Evolutionary conservation across 2,329 filamentous ascomycete species (phyloP).

Genomic region (Beauveria bassiana): DNA sequence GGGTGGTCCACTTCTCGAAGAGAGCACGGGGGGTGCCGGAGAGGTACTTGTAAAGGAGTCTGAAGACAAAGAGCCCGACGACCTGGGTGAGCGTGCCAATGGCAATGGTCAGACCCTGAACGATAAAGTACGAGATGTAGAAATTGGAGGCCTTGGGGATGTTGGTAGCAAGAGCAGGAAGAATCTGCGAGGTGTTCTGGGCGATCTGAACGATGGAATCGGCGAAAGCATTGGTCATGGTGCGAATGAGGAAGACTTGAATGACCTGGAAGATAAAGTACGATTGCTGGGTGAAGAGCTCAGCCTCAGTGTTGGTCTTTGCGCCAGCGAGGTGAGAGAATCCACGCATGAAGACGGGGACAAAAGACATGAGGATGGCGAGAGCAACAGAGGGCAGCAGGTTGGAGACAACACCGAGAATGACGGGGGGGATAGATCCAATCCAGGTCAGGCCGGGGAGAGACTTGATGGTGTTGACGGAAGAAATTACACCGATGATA

Average conservation of each 20-base stretch:
- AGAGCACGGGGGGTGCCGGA: constrained; percentile 72
- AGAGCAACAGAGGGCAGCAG: constrained; percentile 74
- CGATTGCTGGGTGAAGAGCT: constrained; percentile 82
- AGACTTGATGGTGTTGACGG: constrained; percentile 62
- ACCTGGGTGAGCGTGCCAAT: constrained; percentile 64
- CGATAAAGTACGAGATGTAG: constrained; percentile 82
- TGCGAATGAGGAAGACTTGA: constrained; percentile 85
- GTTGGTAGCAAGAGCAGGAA: constrained; percentile 60
- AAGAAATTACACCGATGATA: constrained; percentile 76
- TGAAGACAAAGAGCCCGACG: constrained; percentile 57
- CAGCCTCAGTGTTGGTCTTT: constrained; percentile 70
- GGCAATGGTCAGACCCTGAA: constrained; percentile 76
- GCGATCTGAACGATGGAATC: constrained; percentile 57
- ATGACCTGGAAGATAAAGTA: constrained; percentile 90
- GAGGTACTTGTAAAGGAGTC: constrained; percentile 60
- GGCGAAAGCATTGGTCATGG: constrained; percentile 72
- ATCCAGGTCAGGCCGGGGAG: constrained; percentile 70
- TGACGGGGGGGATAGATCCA: constrained; percentile 56
- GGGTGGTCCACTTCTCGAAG: constrained; percentile 63
- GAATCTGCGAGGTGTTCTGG: constrained; percentile 51
- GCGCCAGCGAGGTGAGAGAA: constrained; percentile 74
- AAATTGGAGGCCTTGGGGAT: constrained; percentile 86
- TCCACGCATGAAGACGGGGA: constrained; percentile 57
- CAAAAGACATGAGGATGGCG: constrained; percentile 72
- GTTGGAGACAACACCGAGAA: constrained; percentile 75